Conservation (phyloP, 345 rosid genomes). For the Hibiscus syriacus region DNA sequence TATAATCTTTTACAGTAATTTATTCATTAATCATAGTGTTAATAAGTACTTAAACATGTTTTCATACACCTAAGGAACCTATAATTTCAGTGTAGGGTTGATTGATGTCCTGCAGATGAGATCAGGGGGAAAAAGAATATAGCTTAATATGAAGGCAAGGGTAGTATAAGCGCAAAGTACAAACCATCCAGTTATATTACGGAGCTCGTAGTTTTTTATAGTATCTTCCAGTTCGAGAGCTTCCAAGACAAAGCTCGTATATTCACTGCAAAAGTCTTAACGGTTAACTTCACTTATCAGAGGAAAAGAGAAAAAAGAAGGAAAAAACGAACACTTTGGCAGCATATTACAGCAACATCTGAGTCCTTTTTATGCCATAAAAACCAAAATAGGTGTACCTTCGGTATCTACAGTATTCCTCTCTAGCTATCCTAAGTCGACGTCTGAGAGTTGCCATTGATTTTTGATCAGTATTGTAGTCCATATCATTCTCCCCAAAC, state of each 20-base stretch:
- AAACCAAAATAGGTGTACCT: conserved; percentile 34
- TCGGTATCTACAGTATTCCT: conserved; percentile 59
- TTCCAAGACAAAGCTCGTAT: conserved; percentile 47
- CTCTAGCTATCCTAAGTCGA: conserved; percentile 69
- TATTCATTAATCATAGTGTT: too few species aligned
- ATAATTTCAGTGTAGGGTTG: not conserved
- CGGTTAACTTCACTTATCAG: not conserved
- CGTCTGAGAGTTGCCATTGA: conserved; percentile 79
- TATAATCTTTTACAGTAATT: too few species aligned
- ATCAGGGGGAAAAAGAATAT: not conserved
- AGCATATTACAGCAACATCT: not conserved
- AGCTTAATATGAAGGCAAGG: not conserved
- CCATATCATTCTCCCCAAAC: conserved; percentile 85
- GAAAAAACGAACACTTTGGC: not conserved
- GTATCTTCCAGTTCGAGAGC: conserved; percentile 75
- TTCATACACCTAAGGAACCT: not conserved
- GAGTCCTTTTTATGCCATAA: too few species aligned
- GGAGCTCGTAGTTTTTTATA: conserved; percentile 52
- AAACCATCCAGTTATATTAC: conserved; percentile 66
- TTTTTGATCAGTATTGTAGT: conserved; percentile 76
- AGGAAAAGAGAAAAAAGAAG: too few species aligned
- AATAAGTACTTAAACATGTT: not conserved
- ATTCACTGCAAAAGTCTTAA: conserved; percentile 54
- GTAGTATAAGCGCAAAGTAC: too few species aligned
- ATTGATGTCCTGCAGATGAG: not conserved